phyloP scores from a whole-genome alignment of 2,329 filamentous ascomycete species.

The Gnomoniopsis smithogilvyi region DNA sequence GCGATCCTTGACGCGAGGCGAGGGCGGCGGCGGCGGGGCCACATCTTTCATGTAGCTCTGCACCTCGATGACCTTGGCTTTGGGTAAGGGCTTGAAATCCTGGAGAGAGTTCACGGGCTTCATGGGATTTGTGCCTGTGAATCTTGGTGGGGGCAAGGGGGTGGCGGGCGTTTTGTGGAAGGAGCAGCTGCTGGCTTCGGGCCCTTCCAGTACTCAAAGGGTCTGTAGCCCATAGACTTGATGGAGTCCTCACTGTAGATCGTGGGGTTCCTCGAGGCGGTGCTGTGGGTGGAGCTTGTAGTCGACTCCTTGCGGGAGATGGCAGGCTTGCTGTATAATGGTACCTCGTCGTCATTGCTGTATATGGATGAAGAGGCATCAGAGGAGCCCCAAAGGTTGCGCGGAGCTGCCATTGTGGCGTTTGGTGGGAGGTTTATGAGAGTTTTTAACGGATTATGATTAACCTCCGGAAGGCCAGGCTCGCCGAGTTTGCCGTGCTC shows the following conservation, averaged over 20 bases:
- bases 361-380: neutral
- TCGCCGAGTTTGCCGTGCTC: no score
- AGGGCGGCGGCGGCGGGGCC: neutral
- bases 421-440: no score
- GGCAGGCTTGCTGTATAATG: neutral
- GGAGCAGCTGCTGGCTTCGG: conserved; percentile 19
- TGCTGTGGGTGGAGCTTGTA: neutral
- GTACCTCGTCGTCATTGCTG: conserved; percentile 1
- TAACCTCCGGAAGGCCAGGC: no score
- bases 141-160: neutral
- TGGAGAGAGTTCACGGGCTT: neutral
- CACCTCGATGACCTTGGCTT: conserved; percentile 4
- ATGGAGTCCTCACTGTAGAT: conserved; percentile 9
- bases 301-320: neutral
- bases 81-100: conserved; percentile 7
- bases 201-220: conserved; percentile 26
- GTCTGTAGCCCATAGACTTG: conserved; percentile 21
- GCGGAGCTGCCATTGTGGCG: no score
- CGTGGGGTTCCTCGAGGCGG: neutral
- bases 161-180: neutral
- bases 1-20: conserved; percentile 5
- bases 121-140: neutral
- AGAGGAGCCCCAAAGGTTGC: neutral
- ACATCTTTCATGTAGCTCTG: neutral
- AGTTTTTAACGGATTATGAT: no score